Evolutionary conservation across 768 basidiomycete species (phyloP).

Genomic region (Crepidotus variabilis): DNA sequence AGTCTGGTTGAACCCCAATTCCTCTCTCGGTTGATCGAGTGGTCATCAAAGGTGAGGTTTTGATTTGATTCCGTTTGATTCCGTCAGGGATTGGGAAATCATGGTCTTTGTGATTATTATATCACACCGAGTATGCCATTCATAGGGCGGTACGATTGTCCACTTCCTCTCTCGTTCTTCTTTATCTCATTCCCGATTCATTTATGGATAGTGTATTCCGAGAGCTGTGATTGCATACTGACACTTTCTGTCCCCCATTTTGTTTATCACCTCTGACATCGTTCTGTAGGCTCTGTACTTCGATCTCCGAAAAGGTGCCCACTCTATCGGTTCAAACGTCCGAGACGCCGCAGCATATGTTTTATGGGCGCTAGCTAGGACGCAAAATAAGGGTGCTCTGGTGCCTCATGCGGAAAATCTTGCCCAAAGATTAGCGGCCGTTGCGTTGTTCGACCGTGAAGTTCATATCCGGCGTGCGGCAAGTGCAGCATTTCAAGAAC

Average conservation of each 20-base stretch:
- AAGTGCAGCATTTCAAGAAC: conserved; percentile 97
- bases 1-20: conserved; percentile 59
- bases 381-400: conserved; percentile 57
- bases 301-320: conserved; percentile 87
- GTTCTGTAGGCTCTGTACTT: conserved; percentile 76
- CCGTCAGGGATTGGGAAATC: background rate
- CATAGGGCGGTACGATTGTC: no score
- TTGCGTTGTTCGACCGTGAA: conserved; percentile 89
- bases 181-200: background rate
- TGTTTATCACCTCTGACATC: background rate
- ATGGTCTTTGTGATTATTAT: background rate
- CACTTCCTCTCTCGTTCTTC: background rate
- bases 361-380: conserved; percentile 89
- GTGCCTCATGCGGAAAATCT: conserved; percentile 59
- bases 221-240: background rate
- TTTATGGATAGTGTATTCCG: background rate
- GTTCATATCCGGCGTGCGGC: conserved; percentile 93
- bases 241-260: background rate
- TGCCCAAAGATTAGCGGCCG: conserved; percentile 69
- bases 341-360: conserved; percentile 95
- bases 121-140: no score
- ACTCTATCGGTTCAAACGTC: conserved; percentile 92
- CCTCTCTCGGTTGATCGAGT: conserved; percentile 64
- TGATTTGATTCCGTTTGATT: background rate
- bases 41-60: conserved; percentile 69